phyloP scores from a whole-genome alignment of 768 basidiomycete species.

The Cubamyces lactineus region DNA sequence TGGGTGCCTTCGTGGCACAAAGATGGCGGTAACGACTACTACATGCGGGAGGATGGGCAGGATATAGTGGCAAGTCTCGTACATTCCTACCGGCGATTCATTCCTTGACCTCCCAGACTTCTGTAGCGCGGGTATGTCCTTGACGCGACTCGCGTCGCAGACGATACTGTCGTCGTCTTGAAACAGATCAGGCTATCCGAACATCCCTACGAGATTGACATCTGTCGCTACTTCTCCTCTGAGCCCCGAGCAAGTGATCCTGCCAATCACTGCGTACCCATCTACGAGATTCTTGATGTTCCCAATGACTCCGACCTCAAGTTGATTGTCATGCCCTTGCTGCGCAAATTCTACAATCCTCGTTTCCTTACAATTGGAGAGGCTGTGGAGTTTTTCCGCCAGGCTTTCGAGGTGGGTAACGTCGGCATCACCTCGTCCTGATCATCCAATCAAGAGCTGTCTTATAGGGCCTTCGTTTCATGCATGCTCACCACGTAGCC shows the following conservation, averaged over 20 bases:
- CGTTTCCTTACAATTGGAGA: slow-evolving; percentile 41
- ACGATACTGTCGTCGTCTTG: slow-evolving; percentile 22
- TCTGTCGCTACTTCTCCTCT: slow-evolving; percentile 15
- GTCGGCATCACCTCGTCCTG: not conserved
- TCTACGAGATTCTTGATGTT: slow-evolving; percentile 28
- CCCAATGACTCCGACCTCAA: slow-evolving; percentile 9
- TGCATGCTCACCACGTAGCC: slow-evolving; percentile 40
- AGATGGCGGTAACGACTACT: not conserved
- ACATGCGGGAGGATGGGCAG: slow-evolving; percentile 15
- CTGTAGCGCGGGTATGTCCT: slow-evolving; percentile 5
- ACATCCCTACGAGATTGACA: slow-evolving; percentile 27
- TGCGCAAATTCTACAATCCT: slow-evolving; percentile 34
- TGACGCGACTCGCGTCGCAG: slow-evolving; percentile 28
- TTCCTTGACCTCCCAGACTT: not conserved
- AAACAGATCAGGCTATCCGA: slow-evolving; percentile 16
- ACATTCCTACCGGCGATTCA: not conserved
- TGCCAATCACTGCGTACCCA: slow-evolving; percentile 31
- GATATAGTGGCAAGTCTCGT: not conserved
- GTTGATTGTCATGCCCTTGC: slow-evolving; percentile 38
- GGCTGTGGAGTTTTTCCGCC: slow-evolving; percentile 37
- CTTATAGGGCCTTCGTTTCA: slow-evolving; percentile 39
- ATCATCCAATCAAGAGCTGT: not conserved
- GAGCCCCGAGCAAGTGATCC: slow-evolving; percentile 14
- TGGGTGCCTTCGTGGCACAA: slow-evolving; percentile 34
- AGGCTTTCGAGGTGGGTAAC: slow-evolving; percentile 38